These are phyloP conservation scores for Sphaerulina populicola DNA, from an alignment of 2,329 filamentous ascomycete species.

Conservation along the genomic window DNA sequence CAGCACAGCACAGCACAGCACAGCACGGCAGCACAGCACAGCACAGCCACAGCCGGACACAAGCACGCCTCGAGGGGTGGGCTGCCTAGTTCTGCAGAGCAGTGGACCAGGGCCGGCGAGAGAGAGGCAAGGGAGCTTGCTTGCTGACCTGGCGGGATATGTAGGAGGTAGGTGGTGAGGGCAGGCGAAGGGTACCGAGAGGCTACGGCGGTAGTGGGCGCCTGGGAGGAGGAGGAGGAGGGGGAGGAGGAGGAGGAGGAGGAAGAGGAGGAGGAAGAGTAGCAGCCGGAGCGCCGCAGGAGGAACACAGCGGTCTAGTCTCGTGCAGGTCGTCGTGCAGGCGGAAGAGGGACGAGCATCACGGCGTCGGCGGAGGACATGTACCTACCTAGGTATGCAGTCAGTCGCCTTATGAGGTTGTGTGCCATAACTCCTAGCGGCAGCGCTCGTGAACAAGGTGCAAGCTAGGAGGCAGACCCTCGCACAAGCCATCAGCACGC, in stretches of 20 bases:
- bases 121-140: neutral
- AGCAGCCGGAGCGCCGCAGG: slow-evolving; percentile 6
- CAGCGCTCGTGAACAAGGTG: slow-evolving; percentile 4
- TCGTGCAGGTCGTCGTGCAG: neutral
- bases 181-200: neutral
- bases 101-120: slow-evolving; percentile 2
- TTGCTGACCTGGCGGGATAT: too few species aligned
- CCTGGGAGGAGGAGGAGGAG: neutral
- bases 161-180: neutral
- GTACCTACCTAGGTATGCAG: too few species aligned
- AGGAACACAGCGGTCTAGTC: neutral
- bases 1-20: neutral
- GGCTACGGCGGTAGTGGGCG: neutral
- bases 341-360: neutral
- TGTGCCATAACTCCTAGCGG: neutral
- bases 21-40: too few species aligned
- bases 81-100: neutral
- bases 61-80: slow-evolving; percentile 1
- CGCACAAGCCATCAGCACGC: slow-evolving; percentile 4
- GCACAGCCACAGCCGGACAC: neutral
- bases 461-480: slow-evolving; percentile 1
- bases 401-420: neutral
- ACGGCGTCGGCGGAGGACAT: neutral
- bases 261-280: neutral
- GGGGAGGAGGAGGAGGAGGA: neutral